Percentiles rank a stretch among this genome's conserved stretches.
These are phyloP conservation scores for Simmondsia chinensis DNA, from an alignment of 148 eudicot species.

Conservation along the genomic window DNA sequence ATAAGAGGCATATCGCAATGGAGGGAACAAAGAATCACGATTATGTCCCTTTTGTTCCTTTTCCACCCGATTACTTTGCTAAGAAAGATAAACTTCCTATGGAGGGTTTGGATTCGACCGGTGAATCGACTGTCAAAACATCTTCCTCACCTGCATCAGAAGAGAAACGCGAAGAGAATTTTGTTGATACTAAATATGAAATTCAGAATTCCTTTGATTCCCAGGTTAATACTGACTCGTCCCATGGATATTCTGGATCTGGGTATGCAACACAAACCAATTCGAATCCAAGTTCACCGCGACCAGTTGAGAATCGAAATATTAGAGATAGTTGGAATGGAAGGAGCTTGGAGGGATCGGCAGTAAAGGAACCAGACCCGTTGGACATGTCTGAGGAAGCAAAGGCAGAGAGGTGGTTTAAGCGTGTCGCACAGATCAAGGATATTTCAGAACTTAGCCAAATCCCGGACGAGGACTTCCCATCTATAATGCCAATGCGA, in stretches of 20 bases:
- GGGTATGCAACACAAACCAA: conserved; percentile 6
- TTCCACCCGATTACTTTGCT: conserved; percentile 84
- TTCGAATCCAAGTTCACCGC: conserved; percentile 3
- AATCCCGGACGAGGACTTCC: conserved; percentile 95
- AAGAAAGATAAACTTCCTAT: conserved; percentile 23
- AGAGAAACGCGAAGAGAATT: neutral
- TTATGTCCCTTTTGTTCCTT: conserved; percentile 91
- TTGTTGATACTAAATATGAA: conserved; percentile 2
- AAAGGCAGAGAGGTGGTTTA: conserved; percentile 85
- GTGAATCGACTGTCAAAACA: conserved; percentile 6
- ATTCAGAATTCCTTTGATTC: conserved; percentile 3
- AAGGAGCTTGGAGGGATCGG: conserved; percentile 90
- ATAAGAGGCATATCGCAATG: conserved; percentile 62
- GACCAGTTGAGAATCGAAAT: conserved; percentile 18
- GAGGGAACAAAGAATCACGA: conserved; percentile 48
- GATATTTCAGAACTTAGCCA: conserved; percentile 90
- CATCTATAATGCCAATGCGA: conserved; percentile 93
- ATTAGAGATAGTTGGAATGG: conserved; percentile 36
- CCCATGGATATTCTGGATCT: conserved; percentile 4
- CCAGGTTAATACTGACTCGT: conserved; percentile 5
- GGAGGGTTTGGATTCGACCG: conserved; percentile 10
- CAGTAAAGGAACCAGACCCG: conserved; percentile 74
- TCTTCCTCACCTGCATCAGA: conserved; percentile 1
- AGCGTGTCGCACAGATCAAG: conserved; percentile 88
- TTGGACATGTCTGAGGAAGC: conserved; percentile 99